Conservation (phyloP, 2,329 filamentous ascomycete genomes). For the Chaetomium globosum region DNA sequence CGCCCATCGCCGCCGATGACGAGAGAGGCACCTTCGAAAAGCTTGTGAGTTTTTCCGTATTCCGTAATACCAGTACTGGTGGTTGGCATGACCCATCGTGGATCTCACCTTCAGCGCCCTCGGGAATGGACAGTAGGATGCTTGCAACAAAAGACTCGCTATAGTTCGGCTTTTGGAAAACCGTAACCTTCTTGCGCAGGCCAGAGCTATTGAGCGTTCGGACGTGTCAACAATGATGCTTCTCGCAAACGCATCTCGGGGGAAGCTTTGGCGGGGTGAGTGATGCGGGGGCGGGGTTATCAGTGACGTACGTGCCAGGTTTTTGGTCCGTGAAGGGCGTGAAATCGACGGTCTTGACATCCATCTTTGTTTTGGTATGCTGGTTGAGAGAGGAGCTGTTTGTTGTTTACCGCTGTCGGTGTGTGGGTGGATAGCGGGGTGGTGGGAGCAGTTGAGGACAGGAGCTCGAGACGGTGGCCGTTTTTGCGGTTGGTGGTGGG, state of each 20-base stretch:
- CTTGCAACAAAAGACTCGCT: constrained; percentile 93
- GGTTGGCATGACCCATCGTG: neutral
- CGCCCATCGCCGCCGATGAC: constrained; percentile 97
- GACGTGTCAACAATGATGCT: constrained; percentile 2
- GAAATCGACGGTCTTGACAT: constrained; percentile 74
- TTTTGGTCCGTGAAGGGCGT: constrained; percentile 94
- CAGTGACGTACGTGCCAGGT: constrained; percentile 86
- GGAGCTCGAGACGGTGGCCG: neutral
- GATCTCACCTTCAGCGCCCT: constrained; percentile 74
- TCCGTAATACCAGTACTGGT: neutral
- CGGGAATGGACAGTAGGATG: constrained; percentile 93
- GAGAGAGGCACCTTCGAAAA: constrained; percentile 66
- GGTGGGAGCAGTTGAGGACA: neutral
- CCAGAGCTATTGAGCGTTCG: constrained; percentile 68
- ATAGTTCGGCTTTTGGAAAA: constrained; percentile 95
- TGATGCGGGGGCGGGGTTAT: constrained; percentile 42
- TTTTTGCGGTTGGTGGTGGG: constrained; percentile 1
- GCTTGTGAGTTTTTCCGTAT: constrained; percentile 12
- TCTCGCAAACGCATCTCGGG: neutral
- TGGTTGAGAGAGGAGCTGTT: neutral
- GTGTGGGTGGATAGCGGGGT: neutral
- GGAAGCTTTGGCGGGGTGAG: constrained; percentile 20
- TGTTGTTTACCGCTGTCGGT: neutral
- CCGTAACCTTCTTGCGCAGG: constrained; percentile 97
- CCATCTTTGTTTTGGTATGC: constrained; percentile 58